Conservation (phyloP, 305 asterid genomes). For the Rubia balearica region DNA sequence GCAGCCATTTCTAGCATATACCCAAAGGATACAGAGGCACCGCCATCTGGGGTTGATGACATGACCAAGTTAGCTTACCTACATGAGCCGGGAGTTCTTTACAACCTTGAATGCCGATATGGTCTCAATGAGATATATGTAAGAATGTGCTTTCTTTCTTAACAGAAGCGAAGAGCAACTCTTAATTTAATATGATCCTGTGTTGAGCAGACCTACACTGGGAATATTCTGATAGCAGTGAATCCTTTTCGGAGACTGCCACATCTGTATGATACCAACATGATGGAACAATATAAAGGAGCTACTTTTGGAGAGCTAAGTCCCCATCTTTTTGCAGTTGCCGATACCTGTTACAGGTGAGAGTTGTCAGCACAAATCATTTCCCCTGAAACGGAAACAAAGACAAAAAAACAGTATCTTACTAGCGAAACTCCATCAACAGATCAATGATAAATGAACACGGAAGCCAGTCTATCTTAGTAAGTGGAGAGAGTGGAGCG, state of each 20-base stretch:
- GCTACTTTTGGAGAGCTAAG: conserved; percentile 90
- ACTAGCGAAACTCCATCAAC: conserved; percentile 20
- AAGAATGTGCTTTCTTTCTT: conserved; percentile 20
- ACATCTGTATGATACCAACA: conserved; percentile 76
- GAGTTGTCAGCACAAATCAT: neutral
- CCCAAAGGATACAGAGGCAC: conserved; percentile 87
- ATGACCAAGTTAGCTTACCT: conserved; percentile 96
- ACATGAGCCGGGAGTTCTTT: conserved; percentile 85
- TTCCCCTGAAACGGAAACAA: neutral
- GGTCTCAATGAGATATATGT: conserved; percentile 85
- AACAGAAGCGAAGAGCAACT: neutral
- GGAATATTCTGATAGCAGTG: conserved; percentile 89
- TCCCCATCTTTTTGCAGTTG: conserved; percentile 97
- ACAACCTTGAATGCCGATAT: conserved; percentile 69
- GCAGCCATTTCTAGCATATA: conserved; percentile 81
- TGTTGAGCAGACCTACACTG: conserved; percentile 83
- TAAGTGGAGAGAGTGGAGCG: conserved; percentile 98
- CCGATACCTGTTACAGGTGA: conserved; percentile 87
- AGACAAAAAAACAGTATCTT: neutral
- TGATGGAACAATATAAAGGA: conserved; percentile 97
- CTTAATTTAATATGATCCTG: conserved; percentile 9
- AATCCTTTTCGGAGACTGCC: conserved; percentile 86
- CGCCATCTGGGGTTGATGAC: conserved; percentile 91
- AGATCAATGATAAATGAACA: conserved; percentile 80
- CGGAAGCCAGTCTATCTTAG: conserved; percentile 89